Evolutionary conservation across 2,329 filamentous ascomycete species (phyloP), one percentile per base, ranked within the genome.

Genomic region (Dothideomycetes sp.): DNA sequence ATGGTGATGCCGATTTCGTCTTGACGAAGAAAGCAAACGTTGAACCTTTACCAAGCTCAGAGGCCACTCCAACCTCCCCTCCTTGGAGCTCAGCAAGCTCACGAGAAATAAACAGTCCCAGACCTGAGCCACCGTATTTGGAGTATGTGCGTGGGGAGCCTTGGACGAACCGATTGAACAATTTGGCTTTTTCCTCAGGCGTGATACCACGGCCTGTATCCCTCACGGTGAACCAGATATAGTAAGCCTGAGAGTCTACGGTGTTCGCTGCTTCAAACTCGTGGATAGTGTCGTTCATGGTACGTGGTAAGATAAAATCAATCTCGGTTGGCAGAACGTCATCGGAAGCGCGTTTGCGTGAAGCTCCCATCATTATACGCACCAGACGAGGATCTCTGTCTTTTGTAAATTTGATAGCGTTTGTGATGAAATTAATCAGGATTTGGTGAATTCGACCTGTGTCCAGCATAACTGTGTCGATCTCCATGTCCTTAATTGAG

Each of bases 111-210:
- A 82, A 84, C 0, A 84, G 64, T 0, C 81, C 81, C 1, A 85
- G 65, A 0, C 81, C 81, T 0, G 74, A 80, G 0, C 81, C 81
- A 12, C 80, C 81, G 49, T 84, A 83, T 45, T 80, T 72, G 18
- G 80, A 71, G 47, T 82, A 78, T 0, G 79, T 83, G 43, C 71
- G 73, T 4, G 78, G 73, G 10, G 71, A 78, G 0, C 78, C 78
- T 58, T 85, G 81, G 8, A 75, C 72, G 54, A 85, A 85, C 16
- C 78, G 71, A 46, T 81, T 70, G 54, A 85, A 85, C 0, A 85
- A 65, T 20, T 70, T 49, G 1, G 51, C 43, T 11, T 56, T 59
- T 32, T 67, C 61, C 2, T 60, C 54, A 2, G 55, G 45, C 1
- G 53, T 56, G 15, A 68, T 51, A 1, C 64, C 64, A 10, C 58